Evolutionary conservation across 2,329 filamentous ascomycete genomes (phyloP), one percentile per base, ranked within the genome.

Genomic region (Curvularia sp.): DNA sequence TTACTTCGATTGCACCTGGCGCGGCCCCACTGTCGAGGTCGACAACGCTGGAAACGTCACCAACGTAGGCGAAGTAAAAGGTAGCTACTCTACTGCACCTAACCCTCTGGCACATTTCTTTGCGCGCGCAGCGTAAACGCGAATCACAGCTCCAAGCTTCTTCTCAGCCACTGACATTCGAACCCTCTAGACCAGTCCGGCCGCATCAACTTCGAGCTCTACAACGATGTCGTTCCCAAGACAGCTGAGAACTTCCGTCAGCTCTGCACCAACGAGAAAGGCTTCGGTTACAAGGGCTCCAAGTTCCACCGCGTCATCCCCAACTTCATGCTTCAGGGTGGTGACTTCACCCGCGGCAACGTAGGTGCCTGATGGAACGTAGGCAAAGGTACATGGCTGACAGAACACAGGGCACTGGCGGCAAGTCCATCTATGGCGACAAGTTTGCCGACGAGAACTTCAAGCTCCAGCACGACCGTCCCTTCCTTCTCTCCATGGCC

Each of bases 371-470:
- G 25, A 43, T 36, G 34, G 36, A 38, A 51, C 45, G 48, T 48
- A 38, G 9, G 12, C 45, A 48, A 49, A 13, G 48, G 46, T 61
- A 59, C 38, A 30, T 53, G 23, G 59, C 66, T 74, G 50, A 74
- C 67, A 49, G 2, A 19, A 18, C 38, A 19, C 64, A 96, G 92
- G 92, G 92, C 77, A 94, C 92, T 59, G 92, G 92, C 82, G 92
- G 92, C 81, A 91, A 90, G 83, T 96, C 91, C 79, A 96, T 96
- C 86, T 96, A 96, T 81, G 92, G 92, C 73, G 91, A 96, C 82
- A 95, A 94, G 86, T 96, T 97, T 78, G 82, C 88, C 74, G 92
- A 97, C 78, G 92, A 97, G 89, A 96, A 96, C 89, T 96, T 96
- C 85, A 76, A 80, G 63, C 77, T 84, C 69, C 88, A 87, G 83